Percentiles rank a stretch among this genome's conserved stretches.
Evolutionary conservation across 2,329 filamentous ascomycete genomes (phyloP).

Genomic region (Epichloe bromicola): DNA sequence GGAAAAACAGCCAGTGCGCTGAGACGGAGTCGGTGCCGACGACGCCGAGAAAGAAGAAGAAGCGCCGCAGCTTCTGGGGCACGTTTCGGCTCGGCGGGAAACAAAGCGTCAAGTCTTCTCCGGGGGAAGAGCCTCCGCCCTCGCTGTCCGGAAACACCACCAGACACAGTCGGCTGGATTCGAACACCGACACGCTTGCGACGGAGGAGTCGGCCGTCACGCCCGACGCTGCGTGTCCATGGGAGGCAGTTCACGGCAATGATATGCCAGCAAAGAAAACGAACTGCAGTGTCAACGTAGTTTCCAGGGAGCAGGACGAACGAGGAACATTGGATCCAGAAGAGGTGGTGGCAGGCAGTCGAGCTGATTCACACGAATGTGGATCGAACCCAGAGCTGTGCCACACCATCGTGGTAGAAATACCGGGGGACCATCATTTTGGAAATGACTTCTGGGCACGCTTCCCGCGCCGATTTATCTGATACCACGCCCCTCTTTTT

Average conservation of each 20-base stretch:
- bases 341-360: not conserved
- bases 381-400: not conserved
- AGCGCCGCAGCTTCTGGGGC: conserved; percentile 1
- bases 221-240: not conserved
- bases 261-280: not conserved
- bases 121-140: not conserved
- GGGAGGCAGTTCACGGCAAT: not conserved
- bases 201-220: not conserved
- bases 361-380: not conserved
- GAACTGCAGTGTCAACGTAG: not conserved
- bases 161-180: not conserved
- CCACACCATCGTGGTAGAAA: not conserved
- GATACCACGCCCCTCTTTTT: not conserved
- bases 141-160: not conserved
- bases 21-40: not conserved
- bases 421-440: not conserved
- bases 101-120: not conserved
- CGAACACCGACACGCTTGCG: not conserved
- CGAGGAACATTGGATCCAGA: not conserved
- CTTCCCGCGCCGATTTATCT: conserved; percentile 1
- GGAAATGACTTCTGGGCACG: conserved; percentile 1
- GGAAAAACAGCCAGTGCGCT: not conserved
- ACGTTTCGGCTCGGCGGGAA: not conserved
- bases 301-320: not conserved
- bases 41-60: not conserved